Evolutionary conservation across 202 grass and related monocot genomes (phyloP).

Genomic region (Panicum virgatum): DNA sequence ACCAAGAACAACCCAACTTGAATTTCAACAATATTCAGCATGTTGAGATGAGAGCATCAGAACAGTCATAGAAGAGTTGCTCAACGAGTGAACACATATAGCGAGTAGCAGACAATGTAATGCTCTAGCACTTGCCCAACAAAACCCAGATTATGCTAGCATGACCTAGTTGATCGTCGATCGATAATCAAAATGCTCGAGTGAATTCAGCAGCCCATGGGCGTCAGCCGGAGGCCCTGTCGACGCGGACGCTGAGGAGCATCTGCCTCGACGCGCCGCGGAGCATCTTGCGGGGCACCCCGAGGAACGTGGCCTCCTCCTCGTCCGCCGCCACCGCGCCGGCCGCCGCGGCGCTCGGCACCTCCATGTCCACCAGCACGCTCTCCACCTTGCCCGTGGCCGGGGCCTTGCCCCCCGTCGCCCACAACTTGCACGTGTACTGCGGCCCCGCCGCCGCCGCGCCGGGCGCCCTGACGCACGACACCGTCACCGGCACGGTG

Average conservation of each 20-base stretch:
- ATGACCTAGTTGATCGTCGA: too few relatives aligned
- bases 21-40: too few relatives aligned
- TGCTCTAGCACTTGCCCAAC: neutral
- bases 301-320: neutral
- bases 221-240: neutral
- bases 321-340: neutral
- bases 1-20: too few relatives aligned
- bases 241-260: neutral
- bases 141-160: neutral
- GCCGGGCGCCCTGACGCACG: neutral
- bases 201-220: neutral
- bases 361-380: neutral
- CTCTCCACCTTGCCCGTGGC: neutral
- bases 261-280: neutral
- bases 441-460: neutral
- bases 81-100: too few relatives aligned
- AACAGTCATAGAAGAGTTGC: too few relatives aligned
- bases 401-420: neutral
- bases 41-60: too few relatives aligned
- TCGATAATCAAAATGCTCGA: too few relatives aligned
- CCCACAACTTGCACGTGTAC: conserved; percentile 4
- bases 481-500: neutral
- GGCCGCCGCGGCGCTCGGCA: neutral
- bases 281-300: neutral
- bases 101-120: too few relatives aligned